Base-by-base conservation (phyloP, 2,329 filamentous ascomycete genomes). In the Ophiognomonia clavigignenti-juglandacearum region DNA sequence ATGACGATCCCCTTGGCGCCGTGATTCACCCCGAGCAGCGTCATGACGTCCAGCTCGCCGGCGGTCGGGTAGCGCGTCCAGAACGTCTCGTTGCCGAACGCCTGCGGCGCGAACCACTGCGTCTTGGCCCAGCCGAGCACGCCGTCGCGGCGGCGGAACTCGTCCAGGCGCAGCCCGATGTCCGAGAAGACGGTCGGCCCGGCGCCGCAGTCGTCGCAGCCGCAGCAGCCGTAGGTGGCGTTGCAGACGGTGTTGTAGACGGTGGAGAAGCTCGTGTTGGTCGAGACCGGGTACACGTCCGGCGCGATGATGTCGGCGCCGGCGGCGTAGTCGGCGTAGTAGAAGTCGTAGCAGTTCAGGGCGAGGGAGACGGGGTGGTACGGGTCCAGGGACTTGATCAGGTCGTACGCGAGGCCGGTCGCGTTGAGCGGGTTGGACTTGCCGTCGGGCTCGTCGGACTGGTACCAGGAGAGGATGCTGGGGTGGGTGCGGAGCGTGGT, bases 341-440 rank as follows among this genome's bases (percentile, higher is more conserved):
- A 68, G 57, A 73, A 78, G 53, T 77, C 73, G 39, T 67, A 66
- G 58, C 75, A 78, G 53, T 77, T 78, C 24, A 78, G 61, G 4
- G 69, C 68, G 4, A 77, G 63, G 5, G 66, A 71, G n/a, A 75
- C 64, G 0, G 74, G 74, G 57, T 77, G 75, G 53, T 76, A 78
- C 0, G 71, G 71, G 53, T 78, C 75, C 5, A 74, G 54, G 4
- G 56, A 53, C 44, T 67, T 68, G 50, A 77, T 66, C 36, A 63
- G 54, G 10, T 67, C 57, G 56, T 76, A 75, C 0, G 71, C 62
- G 16, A 65, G 50, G 7, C 55, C 54, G 0, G 74, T 72, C 1
- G 70, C 68, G 54, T 74, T 68, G 13, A 75, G 57, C 1, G 72
- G 63, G 53, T 74, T 67, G 36, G 64, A 56, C 46, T 64, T 63